Percentiles rank a stretch among this genome's conserved stretches.
These are phyloP conservation scores for Harringtonia lauricola DNA, from an alignment of 2,329 filamentous ascomycete genomes.

Conservation along the genomic window DNA sequence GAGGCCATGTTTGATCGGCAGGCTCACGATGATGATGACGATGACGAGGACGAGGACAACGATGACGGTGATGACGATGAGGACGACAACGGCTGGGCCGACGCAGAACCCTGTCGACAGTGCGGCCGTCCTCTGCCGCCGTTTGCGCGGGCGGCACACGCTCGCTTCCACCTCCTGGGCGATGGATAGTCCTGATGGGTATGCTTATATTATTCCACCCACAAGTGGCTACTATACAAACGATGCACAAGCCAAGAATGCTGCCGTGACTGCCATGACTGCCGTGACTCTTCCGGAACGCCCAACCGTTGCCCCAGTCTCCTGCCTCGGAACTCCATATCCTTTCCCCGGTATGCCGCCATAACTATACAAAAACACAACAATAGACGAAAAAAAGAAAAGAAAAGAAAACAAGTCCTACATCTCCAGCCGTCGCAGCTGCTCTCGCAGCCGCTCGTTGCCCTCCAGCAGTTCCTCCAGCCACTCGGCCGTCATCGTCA, in stretches of 20 bases:
- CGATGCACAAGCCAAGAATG: background rate
- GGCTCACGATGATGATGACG: background rate
- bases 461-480: conserved; percentile 61
- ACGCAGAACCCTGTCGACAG: conserved; percentile 11
- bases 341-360: no score
- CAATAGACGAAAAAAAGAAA: no score
- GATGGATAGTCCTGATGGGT: background rate
- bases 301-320: no score
- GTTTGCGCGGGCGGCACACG: conserved; percentile 19
- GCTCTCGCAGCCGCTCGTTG: conserved; percentile 49
- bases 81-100: background rate
- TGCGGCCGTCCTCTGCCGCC: conserved; percentile 17
- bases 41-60: conserved; percentile 2
- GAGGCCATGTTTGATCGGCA: background rate
- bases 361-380: no score
- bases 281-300: no score
- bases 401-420: background rate
- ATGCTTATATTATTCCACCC: no score
- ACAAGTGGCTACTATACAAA: no score
- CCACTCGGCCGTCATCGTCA: conserved; percentile 67
- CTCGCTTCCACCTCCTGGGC: conserved; percentile 16
- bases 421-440: conserved; percentile 29
- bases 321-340: no score
- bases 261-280: no score
- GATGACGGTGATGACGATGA: background rate